phyloP scores from a whole-genome alignment of 1,284 basidiomycete genomes.

The Entoloma clypeatum region DNA sequence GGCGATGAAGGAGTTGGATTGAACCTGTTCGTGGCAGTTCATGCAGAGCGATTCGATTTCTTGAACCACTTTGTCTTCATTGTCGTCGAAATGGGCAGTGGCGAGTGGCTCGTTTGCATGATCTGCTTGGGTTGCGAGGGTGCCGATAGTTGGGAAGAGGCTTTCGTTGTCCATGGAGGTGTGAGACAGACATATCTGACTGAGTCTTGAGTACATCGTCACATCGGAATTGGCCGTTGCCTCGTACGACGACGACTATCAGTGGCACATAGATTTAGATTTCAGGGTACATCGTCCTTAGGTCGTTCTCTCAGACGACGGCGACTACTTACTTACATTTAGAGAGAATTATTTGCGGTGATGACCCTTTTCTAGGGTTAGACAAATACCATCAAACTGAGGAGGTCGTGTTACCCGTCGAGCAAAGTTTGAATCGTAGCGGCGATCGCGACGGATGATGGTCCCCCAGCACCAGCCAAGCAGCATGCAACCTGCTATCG shows the following conservation, averaged over 20 bases:
- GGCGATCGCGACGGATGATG: conserved; percentile 27
- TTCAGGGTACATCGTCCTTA: background rate
- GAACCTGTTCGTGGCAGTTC: conserved; percentile 85
- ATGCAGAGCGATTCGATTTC: conserved; percentile 94
- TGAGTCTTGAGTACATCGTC: no score
- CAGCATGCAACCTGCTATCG: conserved; percentile 53
- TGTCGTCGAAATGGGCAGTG: conserved; percentile 20
- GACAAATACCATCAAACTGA: conserved; percentile 32
- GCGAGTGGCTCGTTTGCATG: conserved; percentile 10
- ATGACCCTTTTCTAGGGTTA: conserved; percentile 22
- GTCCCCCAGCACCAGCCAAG: conserved; percentile 29
- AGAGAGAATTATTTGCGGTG: background rate
- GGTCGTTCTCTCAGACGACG: no score
- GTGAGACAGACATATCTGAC: no score
- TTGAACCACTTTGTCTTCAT: conserved; percentile 68
- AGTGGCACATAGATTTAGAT: background rate
- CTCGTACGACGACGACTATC: background rate
- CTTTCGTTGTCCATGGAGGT: no score
- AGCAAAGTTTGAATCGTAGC: conserved; percentile 18
- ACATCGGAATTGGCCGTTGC: no score
- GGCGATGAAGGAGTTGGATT: conserved; percentile 7
- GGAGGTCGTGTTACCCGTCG: conserved; percentile 29
- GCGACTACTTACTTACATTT: background rate
- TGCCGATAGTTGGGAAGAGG: conserved; percentile 44
- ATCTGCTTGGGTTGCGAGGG: conserved; percentile 32